phyloP scores from a whole-genome alignment of 2,329 filamentous ascomycete species.

The Cordyceps fumosorosea region DNA sequence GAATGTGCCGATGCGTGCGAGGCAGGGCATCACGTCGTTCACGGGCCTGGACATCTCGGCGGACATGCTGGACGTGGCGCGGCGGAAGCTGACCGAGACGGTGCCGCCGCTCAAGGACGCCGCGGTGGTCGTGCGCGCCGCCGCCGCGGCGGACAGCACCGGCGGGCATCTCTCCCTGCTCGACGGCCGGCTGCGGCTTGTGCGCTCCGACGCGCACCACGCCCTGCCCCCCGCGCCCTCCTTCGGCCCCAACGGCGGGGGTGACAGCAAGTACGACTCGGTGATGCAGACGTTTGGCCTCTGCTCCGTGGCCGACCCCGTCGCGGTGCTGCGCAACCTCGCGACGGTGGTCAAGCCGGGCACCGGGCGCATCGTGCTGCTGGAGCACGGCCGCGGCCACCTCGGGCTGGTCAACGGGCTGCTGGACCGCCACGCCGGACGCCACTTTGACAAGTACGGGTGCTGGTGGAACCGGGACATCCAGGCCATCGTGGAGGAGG shows the following conservation, averaged over 20 bases:
- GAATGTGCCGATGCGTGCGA: neutral
- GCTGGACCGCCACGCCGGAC: conserved; percentile 47
- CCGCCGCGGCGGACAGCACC: conserved; percentile 27
- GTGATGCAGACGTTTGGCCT: conserved; percentile 59
- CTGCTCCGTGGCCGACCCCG: conserved; percentile 54
- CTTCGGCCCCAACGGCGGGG: conserved; percentile 24
- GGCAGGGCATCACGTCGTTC: conserved; percentile 42
- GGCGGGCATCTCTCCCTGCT: conserved; percentile 35
- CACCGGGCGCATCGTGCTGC: conserved; percentile 52
- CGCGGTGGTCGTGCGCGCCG: conserved; percentile 26
- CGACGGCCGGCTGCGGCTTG: conserved; percentile 37
- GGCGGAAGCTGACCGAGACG: conserved; percentile 41
- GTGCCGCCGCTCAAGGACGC: conserved; percentile 33
- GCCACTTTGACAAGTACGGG: conserved; percentile 53
- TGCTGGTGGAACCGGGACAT: conserved; percentile 66
- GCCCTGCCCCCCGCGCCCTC: conserved; percentile 34
- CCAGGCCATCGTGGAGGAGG: conserved; percentile 45
- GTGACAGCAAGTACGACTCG: conserved; percentile 47
- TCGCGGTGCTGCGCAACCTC: conserved; percentile 46
- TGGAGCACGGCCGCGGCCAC: conserved; percentile 56
- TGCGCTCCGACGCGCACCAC: conserved; percentile 42
- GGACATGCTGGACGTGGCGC: conserved; percentile 54
- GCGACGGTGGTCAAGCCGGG: conserved; percentile 44
- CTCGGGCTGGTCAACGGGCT: conserved; percentile 49
- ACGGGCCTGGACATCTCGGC: conserved; percentile 56